Evolutionary conservation across 2,329 filamentous ascomycete genomes (phyloP), one percentile per base, ranked within the genome.

Genomic region (Neonectria sp.): DNA sequence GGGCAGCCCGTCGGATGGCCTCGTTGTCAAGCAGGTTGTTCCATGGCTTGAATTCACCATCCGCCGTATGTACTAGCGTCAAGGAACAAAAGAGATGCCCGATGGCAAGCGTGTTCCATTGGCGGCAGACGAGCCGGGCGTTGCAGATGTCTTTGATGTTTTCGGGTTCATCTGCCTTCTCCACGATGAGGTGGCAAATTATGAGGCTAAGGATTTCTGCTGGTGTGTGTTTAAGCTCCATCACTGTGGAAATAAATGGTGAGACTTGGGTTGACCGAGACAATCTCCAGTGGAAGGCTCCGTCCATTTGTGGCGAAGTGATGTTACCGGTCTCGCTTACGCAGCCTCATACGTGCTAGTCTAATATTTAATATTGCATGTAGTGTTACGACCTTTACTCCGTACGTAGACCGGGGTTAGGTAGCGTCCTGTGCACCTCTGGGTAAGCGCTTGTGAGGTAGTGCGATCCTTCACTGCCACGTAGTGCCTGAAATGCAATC

Each of bases 101-200:
- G 7, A 29, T 46, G 6, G 37, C 40, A 25, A 55, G 29, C 15
- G 17, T 29, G 11, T 62, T 62, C 60, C 60, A 62, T 37, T 49
- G 46, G 37, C 24, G 29, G 29, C 37, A 62, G 13, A 48, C 51
- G 9, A 55, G 29, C 4, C 60, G 60, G 8, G 51, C 51, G 24
- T 35, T 48, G 49, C 29, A 40, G 17, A 62, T 29, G 29, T 55
- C 15, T 2, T 8, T 27, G 2, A 9, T 7, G 5, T 27, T 6
- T 7, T 13, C 40, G 2, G 49, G n/a, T 21, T 9, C 8, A 3
- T 21, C 0, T 9, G 15, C 9, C 15, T 24, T 21, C 4, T 48
- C 27, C 7, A 29, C 27, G 6, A 46, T 17, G 17, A 62, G 13
- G 6, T 37, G 6, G 7, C 21, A 12, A 7, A 62, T 6, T 3